A percentile compares a stretch with the other conserved stretches of the same genome.
Conservation (phyloP, 2,329 filamentous ascomycete genomes). For the Gaeumannomyces sp. region DNA sequence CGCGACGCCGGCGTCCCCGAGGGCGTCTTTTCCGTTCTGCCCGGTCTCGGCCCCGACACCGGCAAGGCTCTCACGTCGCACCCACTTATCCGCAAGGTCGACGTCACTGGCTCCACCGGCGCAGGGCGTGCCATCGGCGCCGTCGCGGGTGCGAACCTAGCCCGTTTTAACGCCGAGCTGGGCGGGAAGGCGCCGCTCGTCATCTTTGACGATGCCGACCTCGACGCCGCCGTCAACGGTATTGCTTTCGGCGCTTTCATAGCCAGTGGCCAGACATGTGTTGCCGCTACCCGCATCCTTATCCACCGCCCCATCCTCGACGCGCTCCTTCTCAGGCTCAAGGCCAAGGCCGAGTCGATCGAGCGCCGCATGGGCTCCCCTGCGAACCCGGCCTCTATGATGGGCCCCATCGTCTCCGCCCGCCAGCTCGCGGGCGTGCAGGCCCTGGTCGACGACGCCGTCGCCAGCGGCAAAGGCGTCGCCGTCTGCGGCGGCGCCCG, state of each 20-base stretch:
- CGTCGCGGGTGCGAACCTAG: conserved; percentile 59
- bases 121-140: conserved; percentile 63
- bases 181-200: conserved; percentile 66
- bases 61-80: conserved; percentile 49
- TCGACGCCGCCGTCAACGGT: conserved; percentile 63
- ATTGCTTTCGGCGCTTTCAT: conserved; percentile 55
- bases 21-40: conserved; percentile 60
- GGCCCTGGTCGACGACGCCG: conserved; percentile 57
- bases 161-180: conserved; percentile 64
- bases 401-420: conserved; percentile 58
- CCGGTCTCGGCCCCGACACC: conserved; percentile 46
- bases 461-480: conserved; percentile 38
- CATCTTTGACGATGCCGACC: conserved; percentile 58
- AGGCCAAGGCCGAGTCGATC: conserved; percentile 53
- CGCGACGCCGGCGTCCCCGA: conserved; percentile 63
- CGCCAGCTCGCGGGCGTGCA: conserved; percentile 62
- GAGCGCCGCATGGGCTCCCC: conserved; percentile 50
- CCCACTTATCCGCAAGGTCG: conserved; percentile 55
- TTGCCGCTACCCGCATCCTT: conserved; percentile 68
- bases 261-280: conserved; percentile 52
- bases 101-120: conserved; percentile 69
- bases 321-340: conserved; percentile 58
- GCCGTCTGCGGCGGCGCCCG: conserved; percentile 39
- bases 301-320: conserved; percentile 63
- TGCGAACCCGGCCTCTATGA: conserved; percentile 49